Evolutionary conservation across 2,329 filamentous ascomycete species (phyloP), one percentile per base, ranked within the genome.

Genomic region (Tolypocladium nubicola): DNA sequence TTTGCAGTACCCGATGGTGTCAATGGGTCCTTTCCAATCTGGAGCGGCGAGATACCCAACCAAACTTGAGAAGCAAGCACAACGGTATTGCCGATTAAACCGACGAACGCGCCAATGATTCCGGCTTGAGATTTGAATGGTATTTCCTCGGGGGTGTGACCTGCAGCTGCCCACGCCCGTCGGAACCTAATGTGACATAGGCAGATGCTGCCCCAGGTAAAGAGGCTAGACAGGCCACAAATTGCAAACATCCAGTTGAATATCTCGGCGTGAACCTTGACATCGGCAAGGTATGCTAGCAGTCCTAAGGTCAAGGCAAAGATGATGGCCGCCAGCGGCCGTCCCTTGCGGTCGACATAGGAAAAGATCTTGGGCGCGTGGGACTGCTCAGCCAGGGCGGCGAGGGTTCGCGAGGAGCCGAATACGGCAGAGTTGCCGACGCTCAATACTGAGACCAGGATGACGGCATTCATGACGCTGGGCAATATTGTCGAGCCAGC

Each of bases 351-450:
- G 75, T 93, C 92, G 65, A 94, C 86, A 72, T 93, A 96, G 58
- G 83, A 84, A 35, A 96, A 77, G 62, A 92, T 77, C 61, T 76
- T 80, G 8, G 92, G 91, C 0, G 89, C 91, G 68, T 95, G 90
- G 57, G 85, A 82, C 71, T 95, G 90, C 70, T 96, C 91, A 47
- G 92, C 91, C 2, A 97, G 81, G 3, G 92, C 91, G 35, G 91
- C 90, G 9, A 97, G 83, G 2, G 92, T 97, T 65, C 93, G 86
- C 1, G 90, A 95, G 33, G 90, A 93, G 39, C 91, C 93, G 66
- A 95, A 97, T 58, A 97, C 87, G 60, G 91, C 86, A 7, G 90
- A 93, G 72, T 96, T 97, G 58, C 91, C 91, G 59, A 97, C 92
- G 0, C 90, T 95, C 30, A 97, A 76, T 26, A 96, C 91, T 21